phyloP scores from a whole-genome alignment of 805 yeast genomes.

The Geotrichum ghanense region DNA sequence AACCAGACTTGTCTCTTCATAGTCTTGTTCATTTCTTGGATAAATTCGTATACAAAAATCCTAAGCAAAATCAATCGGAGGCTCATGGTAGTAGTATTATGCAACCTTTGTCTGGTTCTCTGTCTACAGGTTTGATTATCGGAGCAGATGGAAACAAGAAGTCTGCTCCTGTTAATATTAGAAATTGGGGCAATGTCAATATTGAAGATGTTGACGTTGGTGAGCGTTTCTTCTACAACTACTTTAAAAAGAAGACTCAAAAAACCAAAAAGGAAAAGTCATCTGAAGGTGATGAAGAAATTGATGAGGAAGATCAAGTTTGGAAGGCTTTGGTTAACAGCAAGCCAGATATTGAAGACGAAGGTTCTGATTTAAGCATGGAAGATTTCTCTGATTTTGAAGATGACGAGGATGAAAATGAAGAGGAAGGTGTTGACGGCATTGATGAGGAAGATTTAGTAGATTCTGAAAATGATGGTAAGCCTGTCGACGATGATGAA shows the following conservation, averaged over 20 bases:
- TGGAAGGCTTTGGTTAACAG: slow-evolving; percentile 73
- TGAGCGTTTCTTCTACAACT: slow-evolving; percentile 79
- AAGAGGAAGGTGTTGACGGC: slow-evolving; percentile 13
- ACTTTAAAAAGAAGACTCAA: slow-evolving; percentile 50
- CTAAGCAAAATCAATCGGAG: slow-evolving; percentile 54
- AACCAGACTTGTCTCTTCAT: slow-evolving; percentile 86
- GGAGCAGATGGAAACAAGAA: slow-evolving; percentile 10
- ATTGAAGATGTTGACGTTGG: slow-evolving; percentile 66
- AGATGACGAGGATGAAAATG: slow-evolving; percentile 12
- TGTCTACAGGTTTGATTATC: slow-evolving; percentile 31
- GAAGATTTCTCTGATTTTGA: slow-evolving; percentile 20
- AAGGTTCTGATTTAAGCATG: slow-evolving; percentile 26
- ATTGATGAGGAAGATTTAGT: slow-evolving; percentile 8
- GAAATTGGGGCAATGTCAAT: slow-evolving; percentile 62
- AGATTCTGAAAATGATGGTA: slow-evolving; percentile 24
- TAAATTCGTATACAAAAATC: slow-evolving; percentile 88
- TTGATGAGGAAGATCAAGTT: slow-evolving; percentile 50
- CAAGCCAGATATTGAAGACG: slow-evolving; percentile 59
- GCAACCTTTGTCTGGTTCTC: slow-evolving; percentile 87
- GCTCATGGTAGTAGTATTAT: slow-evolving; percentile 86
- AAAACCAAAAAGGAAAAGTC: slow-evolving; percentile 21
- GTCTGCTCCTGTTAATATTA: slow-evolving; percentile 68
- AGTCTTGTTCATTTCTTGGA: slow-evolving; percentile 86
- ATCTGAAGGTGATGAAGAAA: slow-evolving; percentile 30
- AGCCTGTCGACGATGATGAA: slow-evolving; percentile 24